Evolutionary conservation across 441 rosid species (phyloP).

Genomic region (Pelargonium exstipulatum): DNA sequence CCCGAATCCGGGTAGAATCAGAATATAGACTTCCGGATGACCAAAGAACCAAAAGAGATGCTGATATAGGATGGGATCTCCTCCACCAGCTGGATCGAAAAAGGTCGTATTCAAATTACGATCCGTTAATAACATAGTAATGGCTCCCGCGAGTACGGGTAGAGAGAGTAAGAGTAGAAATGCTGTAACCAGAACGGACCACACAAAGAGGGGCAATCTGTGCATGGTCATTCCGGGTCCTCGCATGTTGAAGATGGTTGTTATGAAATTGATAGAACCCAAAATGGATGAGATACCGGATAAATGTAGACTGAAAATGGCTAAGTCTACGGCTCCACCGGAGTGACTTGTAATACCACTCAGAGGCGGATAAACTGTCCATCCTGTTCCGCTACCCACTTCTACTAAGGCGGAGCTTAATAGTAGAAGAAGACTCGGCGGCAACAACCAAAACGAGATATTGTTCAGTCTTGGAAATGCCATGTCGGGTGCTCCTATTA

Average conservation of each 20-base stretch:
- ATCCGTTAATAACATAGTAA: background rate
- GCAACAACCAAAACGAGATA: background rate
- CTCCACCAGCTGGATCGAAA: background rate
- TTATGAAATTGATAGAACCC: constrained; percentile 6
- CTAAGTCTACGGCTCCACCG: too few relatives aligned
- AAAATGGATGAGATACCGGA: background rate
- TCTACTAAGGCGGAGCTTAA: too few relatives aligned
- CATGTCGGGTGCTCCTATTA: constrained; percentile 2
- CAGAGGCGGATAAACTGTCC: too few relatives aligned
- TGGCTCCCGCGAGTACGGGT: constrained; percentile 13
- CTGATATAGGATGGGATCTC: constrained; percentile 12
- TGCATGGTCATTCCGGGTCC: constrained; percentile 13
- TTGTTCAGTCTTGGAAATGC: constrained; percentile 7
- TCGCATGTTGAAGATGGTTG: constrained; percentile 10
- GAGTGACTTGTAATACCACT: too few relatives aligned
- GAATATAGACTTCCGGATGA: constrained; percentile 1
- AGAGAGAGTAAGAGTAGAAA: background rate
- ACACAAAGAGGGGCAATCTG: constrained; percentile 11
- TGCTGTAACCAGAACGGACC: constrained; percentile 11
- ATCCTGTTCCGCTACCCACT: too few relatives aligned
- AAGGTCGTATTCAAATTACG: constrained; percentile 8
- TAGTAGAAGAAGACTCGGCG: too few relatives aligned
- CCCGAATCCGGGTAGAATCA: background rate
- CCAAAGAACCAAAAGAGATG: constrained; percentile 16
- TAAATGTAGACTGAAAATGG: too few relatives aligned